phyloP scores from a whole-genome alignment of 768 basidiomycete genomes.

The Agrocybe pediades region DNA sequence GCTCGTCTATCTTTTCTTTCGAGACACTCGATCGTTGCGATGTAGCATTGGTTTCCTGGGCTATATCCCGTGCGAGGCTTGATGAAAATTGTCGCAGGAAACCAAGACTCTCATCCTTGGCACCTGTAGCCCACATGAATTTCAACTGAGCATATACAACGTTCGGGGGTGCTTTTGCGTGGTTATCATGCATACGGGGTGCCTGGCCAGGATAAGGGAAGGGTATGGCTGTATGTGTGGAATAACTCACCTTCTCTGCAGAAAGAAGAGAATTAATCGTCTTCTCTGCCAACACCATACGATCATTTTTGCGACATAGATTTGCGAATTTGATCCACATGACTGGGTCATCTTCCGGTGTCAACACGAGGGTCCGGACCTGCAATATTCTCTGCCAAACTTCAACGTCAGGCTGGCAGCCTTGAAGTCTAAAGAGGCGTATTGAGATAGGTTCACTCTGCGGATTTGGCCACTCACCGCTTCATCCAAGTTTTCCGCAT shows the following conservation, averaged over 20 bases:
- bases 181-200: conserved; percentile 50
- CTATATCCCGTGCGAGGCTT: conserved; percentile 76
- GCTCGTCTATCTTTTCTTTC: conserved; percentile 61
- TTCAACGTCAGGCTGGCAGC: conserved; percentile 97
- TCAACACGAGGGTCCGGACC: conserved; percentile 91
- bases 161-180: conserved; percentile 84
- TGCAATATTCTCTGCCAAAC: conserved; percentile 98
- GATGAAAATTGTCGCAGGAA: conserved; percentile 83
- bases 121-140: conserved; percentile 91
- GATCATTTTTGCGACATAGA: conserved; percentile 91
- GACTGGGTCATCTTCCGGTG: conserved; percentile 89
- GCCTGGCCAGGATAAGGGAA: conserved; percentile 33
- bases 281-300: conserved; percentile 95
- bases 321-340: conserved; percentile 99
- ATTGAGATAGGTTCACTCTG: background rate
- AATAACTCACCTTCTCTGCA: conserved; percentile 57
- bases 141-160: conserved; percentile 97
- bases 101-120: conserved; percentile 73
- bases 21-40: conserved; percentile 52
- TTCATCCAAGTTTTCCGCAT: conserved; percentile 98
- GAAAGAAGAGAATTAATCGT: conserved; percentile 91
- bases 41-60: conserved; percentile 54
- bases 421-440: conserved; percentile 65
- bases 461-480: conserved; percentile 48
- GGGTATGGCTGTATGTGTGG: background rate